Conservation (phyloP, 768 basidiomycete genomes). For the Xerocomellus intermedius region DNA sequence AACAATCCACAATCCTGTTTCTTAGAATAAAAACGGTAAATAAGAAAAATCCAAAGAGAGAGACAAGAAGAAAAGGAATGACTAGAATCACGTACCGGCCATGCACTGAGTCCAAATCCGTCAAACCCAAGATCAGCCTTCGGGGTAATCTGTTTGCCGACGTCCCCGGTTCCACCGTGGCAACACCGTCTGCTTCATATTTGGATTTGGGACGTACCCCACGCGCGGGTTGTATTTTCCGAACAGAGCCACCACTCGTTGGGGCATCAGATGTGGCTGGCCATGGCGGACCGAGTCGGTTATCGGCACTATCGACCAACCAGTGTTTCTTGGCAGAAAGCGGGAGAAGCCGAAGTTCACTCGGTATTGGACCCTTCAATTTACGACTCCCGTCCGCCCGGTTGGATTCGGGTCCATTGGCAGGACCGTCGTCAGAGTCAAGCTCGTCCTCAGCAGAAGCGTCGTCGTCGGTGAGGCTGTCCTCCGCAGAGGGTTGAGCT, state of each 20-base stretch:
- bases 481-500: constrained; percentile 25
- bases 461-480: constrained; percentile 32
- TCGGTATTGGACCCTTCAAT: constrained; percentile 20
- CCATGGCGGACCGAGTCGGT: constrained; percentile 23
- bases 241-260: constrained; percentile 2
- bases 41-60: not conserved
- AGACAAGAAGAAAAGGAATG: not conserved
- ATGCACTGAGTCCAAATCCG: constrained; percentile 57
- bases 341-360: constrained; percentile 18
- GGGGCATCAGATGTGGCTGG: constrained; percentile 16
- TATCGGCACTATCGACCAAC: constrained; percentile 15
- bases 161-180: constrained; percentile 14
- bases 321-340: constrained; percentile 26
- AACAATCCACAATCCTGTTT: constrained; percentile 7
- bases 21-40: constrained; percentile 1
- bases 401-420: constrained; percentile 21
- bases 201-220: constrained; percentile 28
- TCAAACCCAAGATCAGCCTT: constrained; percentile 37
- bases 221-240: constrained; percentile 27
- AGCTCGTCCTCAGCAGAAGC: constrained; percentile 34
- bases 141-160: constrained; percentile 24
- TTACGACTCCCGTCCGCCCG: constrained; percentile 27
- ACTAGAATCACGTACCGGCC: constrained; percentile 51
- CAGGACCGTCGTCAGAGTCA: constrained; percentile 36
- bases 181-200: constrained; percentile 22